Evolutionary conservation across 805 yeast genomes (phyloP).

Genomic region (Metschnikowia similis): DNA sequence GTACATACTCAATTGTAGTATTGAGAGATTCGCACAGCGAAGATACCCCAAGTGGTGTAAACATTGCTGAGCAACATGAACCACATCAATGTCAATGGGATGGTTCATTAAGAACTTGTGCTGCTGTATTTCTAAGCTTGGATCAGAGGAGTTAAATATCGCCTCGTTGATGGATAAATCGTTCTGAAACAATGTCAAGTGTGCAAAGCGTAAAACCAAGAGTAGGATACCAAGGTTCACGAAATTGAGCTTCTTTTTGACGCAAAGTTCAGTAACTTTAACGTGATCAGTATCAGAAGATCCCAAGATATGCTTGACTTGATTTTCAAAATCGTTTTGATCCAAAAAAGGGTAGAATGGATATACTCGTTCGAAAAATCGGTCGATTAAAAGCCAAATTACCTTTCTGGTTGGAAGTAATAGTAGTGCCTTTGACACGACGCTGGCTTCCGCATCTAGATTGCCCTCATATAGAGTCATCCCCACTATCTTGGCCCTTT

Average conservation of each 20-base stretch:
- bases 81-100: slow-evolving; percentile 20
- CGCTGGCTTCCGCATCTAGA: slow-evolving; percentile 16
- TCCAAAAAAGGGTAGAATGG: slow-evolving; percentile 58
- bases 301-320: slow-evolving; percentile 16
- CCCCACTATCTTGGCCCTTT: slow-evolving; percentile 17
- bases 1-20: slow-evolving; percentile 57
- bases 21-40: slow-evolving; percentile 42
- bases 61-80: slow-evolving; percentile 21
- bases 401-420: slow-evolving; percentile 23
- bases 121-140: slow-evolving; percentile 9
- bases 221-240: slow-evolving; percentile 32
- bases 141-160: slow-evolving; percentile 10
- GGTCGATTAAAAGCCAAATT: slow-evolving; percentile 23
- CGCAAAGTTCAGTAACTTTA: slow-evolving; percentile 19
- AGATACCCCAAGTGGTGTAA: slow-evolving; percentile 15
- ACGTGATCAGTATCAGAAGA: slow-evolving; percentile 16
- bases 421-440: slow-evolving; percentile 17
- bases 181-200: slow-evolving; percentile 37
- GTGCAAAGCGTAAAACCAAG: slow-evolving; percentile 30
- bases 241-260: slow-evolving; percentile 31
- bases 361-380: slow-evolving; percentile 45
- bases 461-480: slow-evolving; percentile 19
- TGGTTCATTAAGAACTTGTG: slow-evolving; percentile 17
- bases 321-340: slow-evolving; percentile 20
- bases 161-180: slow-evolving; percentile 25